Percentiles rank a stretch among this genome's conserved stretches.
Evolutionary conservation across 2,329 filamentous ascomycete genomes (phyloP).

Genomic region (Pseudopyricularia javanii): DNA sequence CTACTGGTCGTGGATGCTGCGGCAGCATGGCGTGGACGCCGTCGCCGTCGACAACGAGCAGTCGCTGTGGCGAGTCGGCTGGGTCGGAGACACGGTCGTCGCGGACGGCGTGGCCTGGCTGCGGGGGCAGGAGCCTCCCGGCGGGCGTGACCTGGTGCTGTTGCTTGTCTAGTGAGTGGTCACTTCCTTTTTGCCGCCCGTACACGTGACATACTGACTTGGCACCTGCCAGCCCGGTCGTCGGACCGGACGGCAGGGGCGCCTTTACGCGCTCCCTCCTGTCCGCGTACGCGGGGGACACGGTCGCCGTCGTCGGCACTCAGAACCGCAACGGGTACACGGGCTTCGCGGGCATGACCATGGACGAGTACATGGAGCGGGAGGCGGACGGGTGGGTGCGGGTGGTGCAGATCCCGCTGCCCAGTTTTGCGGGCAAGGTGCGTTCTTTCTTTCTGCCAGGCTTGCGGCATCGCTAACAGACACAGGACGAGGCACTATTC

Average conservation of each 20-base stretch:
- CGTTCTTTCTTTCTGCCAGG: not conserved
- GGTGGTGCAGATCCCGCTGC: constrained; percentile 52
- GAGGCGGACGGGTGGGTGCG: constrained; percentile 39
- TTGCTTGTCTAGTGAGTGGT: constrained; percentile 51
- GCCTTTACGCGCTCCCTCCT: constrained; percentile 54
- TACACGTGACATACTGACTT: not conserved
- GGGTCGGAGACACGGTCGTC: constrained; percentile 55
- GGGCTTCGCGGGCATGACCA: constrained; percentile 48
- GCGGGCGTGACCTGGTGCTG: constrained; percentile 44
- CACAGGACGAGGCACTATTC: constrained; percentile 55
- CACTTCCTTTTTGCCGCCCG: no score
- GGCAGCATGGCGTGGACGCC: constrained; percentile 40
- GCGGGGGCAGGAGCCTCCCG: constrained; percentile 18
- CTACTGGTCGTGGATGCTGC: constrained; percentile 62
- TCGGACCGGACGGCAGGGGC: constrained; percentile 35
- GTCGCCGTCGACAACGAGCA: constrained; percentile 55
- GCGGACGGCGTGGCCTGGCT: constrained; percentile 50
- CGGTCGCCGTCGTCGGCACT: constrained; percentile 59
- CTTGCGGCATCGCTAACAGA: not conserved
- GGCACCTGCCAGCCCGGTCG: not conserved
- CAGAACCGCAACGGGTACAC: constrained; percentile 68
- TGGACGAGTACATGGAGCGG: constrained; percentile 53
- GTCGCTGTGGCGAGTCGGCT: constrained; percentile 55
- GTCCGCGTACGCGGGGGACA: constrained; percentile 47
- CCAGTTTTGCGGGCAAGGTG: constrained; percentile 59